Percentiles rank a stretch among this genome's conserved stretches.
Conservation (phyloP, 1,284 basidiomycete genomes). For the Leucoagaricus sp. region DNA sequence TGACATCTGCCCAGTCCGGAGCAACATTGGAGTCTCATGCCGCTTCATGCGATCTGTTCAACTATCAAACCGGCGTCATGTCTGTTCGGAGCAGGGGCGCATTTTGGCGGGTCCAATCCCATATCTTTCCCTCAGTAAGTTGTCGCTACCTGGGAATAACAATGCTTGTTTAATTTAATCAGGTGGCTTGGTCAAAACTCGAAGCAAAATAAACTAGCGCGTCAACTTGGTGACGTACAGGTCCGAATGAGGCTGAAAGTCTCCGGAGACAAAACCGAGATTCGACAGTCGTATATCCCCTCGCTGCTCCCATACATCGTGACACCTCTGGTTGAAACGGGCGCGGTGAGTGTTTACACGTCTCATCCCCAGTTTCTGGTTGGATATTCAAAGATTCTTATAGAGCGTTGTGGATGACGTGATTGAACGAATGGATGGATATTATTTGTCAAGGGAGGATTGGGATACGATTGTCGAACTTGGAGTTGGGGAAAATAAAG, state of each 20-base stretch:
- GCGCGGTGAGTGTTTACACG: slow-evolving; percentile 59
- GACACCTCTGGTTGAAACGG: slow-evolving; percentile 73
- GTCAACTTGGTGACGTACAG: slow-evolving; percentile 89
- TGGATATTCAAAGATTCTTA: slow-evolving; percentile 10
- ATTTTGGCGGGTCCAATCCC: slow-evolving; percentile 67
- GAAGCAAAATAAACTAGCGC: slow-evolving; percentile 80
- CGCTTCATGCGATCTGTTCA: slow-evolving; percentile 89
- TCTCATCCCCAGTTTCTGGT: neutral
- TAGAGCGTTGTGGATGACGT: slow-evolving; percentile 81
- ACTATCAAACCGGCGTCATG: slow-evolving; percentile 84
- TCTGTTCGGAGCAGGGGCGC: slow-evolving; percentile 72
- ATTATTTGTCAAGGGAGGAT: slow-evolving; percentile 92
- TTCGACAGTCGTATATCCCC: slow-evolving; percentile 90
- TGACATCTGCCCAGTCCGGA: slow-evolving; percentile 62
- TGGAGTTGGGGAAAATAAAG: slow-evolving; percentile 81
- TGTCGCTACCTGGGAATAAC: slow-evolving; percentile 5
- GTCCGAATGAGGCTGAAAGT: slow-evolving; percentile 93
- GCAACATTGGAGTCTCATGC: slow-evolving; percentile 97
- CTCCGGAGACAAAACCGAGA: slow-evolving; percentile 87
- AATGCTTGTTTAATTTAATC: slow-evolving; percentile 1
- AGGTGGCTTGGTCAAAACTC: slow-evolving; percentile 99
- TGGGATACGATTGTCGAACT: slow-evolving; percentile 96
- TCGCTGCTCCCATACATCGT: slow-evolving; percentile 81
- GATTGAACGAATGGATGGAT: slow-evolving; percentile 91
- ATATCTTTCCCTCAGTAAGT: slow-evolving; percentile 84